Evolutionary conservation across 176 grass and related monocot genomes (phyloP), one percentile per base, ranked within the genome.

Genomic region (Raddia guianensis): DNA sequence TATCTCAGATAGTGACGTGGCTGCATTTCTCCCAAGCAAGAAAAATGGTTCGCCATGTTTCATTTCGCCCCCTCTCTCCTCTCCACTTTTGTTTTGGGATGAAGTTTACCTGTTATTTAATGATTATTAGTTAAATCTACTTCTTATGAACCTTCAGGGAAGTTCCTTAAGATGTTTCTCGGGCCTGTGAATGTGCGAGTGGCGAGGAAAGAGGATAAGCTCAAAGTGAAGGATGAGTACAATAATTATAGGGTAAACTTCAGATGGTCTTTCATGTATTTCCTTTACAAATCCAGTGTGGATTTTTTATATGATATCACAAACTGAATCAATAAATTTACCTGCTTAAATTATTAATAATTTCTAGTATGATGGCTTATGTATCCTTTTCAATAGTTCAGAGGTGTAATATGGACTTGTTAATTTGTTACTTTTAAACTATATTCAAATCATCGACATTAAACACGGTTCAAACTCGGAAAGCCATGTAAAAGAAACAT

Each of bases 171-270:
- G 86, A 98, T 51, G 72, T 98, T 98, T 73, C 68, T 98, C 73
- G 96, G 96, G n/a, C 96, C 96, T 44, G 80, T 98, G 52, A 95
- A 98, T 43, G 92, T 95, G 66, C 78, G 86, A 14, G 90, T 93
- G 6, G 72, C 62, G 3, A 90, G 90, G 80, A 98, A 98, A 18
- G 96, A 98, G 71, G 90, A 95, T 42, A 91, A 88, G 83, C 88
- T 98, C 62, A 95, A 93, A 84, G 87, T 98, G 82, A 98, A 98
- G 81, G 90, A 98, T 20, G 92, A 98, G 74, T 98, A 98, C 51
- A 98, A 98, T 61, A 98, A 87, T 64, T 98, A 98, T 62, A 93
- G 93, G 85, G 96, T 98, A 91, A 18, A 68, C 14, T 84, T 78
- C 49, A 74, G 12, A 55, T 65, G 46, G 12, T 74, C 44, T 49